phyloP scores from a whole-genome alignment of 2,329 filamentous ascomycete genomes.

The Arthrobotrys musiformis region DNA sequence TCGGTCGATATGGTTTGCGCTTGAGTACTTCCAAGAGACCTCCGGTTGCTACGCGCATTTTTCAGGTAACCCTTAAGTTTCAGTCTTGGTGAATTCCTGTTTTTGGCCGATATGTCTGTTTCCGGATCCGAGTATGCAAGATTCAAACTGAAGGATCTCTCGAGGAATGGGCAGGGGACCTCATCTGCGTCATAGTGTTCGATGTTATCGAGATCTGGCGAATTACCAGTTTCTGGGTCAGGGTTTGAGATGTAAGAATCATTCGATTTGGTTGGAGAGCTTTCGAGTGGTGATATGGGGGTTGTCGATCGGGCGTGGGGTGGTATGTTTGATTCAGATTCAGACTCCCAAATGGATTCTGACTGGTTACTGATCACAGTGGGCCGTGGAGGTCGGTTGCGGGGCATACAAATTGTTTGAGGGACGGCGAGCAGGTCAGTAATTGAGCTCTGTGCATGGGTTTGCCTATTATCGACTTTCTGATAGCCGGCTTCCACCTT shows the following conservation, averaged over 20 bases:
- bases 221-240: not conserved
- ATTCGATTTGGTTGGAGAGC: too few relatives aligned
- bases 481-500: not conserved
- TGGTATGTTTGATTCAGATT: not conserved
- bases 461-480: too few relatives aligned
- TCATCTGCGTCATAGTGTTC: not conserved
- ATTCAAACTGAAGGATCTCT: conserved; percentile 20
- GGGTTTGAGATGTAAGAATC: not conserved
- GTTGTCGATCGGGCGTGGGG: not conserved
- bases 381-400: not conserved
- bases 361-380: not conserved
- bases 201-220: not conserved
- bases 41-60: conserved; percentile 3
- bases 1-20: not conserved
- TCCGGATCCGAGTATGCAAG: conserved; percentile 19
- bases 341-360: not conserved
- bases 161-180: conserved; percentile 19
- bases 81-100: not conserved
- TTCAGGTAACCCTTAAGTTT: conserved; percentile 22
- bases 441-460: not conserved
- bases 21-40: not conserved
- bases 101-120: not conserved
- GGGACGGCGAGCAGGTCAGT: conserved; percentile 1
- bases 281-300: not conserved
- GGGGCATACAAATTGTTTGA: not conserved